These are phyloP conservation scores for Imleria badia DNA, from an alignment of 768 basidiomycete genomes.

Conservation along the genomic window DNA sequence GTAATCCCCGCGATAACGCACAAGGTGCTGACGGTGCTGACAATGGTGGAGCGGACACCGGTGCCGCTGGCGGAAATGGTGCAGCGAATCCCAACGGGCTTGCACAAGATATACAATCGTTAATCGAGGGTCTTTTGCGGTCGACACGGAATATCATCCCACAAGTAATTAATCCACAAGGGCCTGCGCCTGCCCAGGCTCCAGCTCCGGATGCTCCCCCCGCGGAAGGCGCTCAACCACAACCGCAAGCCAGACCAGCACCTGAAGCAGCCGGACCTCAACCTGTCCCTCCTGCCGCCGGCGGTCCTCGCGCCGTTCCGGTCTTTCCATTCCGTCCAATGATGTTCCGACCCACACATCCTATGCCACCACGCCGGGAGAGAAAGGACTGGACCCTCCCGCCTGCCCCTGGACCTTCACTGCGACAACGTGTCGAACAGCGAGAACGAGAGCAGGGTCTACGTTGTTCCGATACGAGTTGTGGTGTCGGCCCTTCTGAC, in stretches of 20 bases:
- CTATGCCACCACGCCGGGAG: conserved; percentile 34
- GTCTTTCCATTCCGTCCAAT: conserved; percentile 15
- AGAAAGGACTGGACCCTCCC: conserved; percentile 58
- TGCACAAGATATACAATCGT: conserved; percentile 24
- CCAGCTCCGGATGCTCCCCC: neutral
- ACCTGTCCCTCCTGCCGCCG: neutral
- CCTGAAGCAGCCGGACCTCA: conserved; percentile 9
- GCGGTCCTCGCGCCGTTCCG: conserved; percentile 17
- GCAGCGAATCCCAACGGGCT: conserved; percentile 17
- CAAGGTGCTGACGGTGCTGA: neutral
- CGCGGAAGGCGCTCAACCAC: conserved; percentile 2
- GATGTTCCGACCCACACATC: conserved; percentile 23
- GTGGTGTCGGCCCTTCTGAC: conserved; percentile 73
- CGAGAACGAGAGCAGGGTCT: conserved; percentile 71
- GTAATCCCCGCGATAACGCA: conserved; percentile 9
- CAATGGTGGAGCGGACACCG: neutral
- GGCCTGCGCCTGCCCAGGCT: neutral
- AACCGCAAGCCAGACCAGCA: conserved; percentile 6
- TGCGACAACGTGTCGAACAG: conserved; percentile 72
- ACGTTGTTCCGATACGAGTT: conserved; percentile 70
- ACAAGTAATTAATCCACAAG: conserved; percentile 20
- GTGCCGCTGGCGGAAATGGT: conserved; percentile 19
- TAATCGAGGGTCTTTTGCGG: conserved; percentile 28
- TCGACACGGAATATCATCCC: conserved; percentile 27
- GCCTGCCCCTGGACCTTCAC: conserved; percentile 62